Evolutionary conservation across 2,329 filamentous ascomycete species (phyloP).

Genomic region (Colletotrichum coccodes): DNA sequence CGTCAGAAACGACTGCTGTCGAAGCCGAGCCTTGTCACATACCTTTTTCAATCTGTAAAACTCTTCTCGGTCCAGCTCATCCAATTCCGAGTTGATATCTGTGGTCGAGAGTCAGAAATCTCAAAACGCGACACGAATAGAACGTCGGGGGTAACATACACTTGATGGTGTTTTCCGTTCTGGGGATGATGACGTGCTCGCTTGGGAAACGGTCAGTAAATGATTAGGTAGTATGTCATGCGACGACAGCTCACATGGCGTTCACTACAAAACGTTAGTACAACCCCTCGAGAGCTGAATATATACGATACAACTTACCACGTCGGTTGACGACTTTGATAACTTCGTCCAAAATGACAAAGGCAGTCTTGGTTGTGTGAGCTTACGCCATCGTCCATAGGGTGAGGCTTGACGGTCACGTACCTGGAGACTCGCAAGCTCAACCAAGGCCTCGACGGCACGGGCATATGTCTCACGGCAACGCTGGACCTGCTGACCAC

Average conservation of each 20-base stretch:
- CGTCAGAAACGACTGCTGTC: neutral
- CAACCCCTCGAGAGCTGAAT: neutral
- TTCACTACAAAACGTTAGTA: constrained; percentile 70
- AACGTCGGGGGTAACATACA: constrained; percentile 61
- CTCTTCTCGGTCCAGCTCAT: constrained; percentile 96
- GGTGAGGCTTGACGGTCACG: constrained; percentile 18
- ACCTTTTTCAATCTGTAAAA: constrained; percentile 96
- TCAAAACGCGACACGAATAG: neutral
- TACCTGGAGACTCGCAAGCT: constrained; percentile 90
- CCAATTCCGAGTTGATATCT: constrained; percentile 98
- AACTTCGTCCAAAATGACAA: constrained; percentile 97
- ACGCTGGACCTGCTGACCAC: constrained; percentile 94
- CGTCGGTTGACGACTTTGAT: constrained; percentile 99
- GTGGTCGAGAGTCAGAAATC: constrained; percentile 16
- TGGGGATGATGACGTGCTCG: constrained; percentile 95
- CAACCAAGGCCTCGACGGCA: constrained; percentile 94
- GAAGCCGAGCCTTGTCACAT: neutral
- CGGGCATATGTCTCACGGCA: constrained; percentile 96
- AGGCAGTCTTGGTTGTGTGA: constrained; percentile 75
- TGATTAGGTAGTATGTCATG: no score
- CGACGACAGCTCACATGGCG: constrained; percentile 74
- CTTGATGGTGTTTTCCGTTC: constrained; percentile 99
- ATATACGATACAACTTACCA: constrained; percentile 62
- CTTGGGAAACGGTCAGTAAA: constrained; percentile 50
- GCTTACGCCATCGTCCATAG: neutral